Evolutionary conservation across 179 eudicot species (phyloP).

Genomic region (Pouteria campechiana): DNA sequence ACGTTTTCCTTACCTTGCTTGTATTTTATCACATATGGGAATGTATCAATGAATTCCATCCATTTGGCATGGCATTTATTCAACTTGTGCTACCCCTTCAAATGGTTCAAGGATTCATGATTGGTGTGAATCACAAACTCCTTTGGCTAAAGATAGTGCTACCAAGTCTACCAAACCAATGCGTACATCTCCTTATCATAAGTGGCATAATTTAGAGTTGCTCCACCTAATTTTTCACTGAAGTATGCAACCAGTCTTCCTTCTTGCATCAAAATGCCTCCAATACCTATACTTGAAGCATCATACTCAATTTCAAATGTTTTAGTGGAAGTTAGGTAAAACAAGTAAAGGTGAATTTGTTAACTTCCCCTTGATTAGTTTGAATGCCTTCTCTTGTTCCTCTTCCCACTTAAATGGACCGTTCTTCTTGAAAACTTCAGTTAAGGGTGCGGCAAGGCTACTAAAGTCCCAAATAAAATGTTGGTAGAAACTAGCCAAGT

Average conservation of each 20-base stretch:
- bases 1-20: conserved; percentile 9
- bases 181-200: conserved; percentile 1
- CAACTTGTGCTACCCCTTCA: not conserved
- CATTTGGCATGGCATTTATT: conserved; percentile 1
- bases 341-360: not conserved
- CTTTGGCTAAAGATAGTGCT: conserved; percentile 3
- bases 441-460: not conserved
- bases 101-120: not conserved
- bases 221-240: not conserved
- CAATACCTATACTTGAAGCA: conserved; percentile 5
- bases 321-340: not conserved
- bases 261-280: not conserved
- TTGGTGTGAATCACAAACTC: not conserved
- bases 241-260: not conserved
- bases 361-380: not conserved
- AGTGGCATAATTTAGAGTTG: not conserved
- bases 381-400: not conserved
- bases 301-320: conserved; percentile 4
- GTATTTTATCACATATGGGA: not conserved
- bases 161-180: not conserved
- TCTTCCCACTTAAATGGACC: not conserved
- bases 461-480: not conserved
- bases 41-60: conserved; percentile 1
- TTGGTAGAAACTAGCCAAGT: not conserved
- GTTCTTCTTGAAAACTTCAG: not conserved